phyloP scores from a whole-genome alignment of 2,329 filamentous ascomycete genomes.

The Pyricularia pennisetigena region DNA sequence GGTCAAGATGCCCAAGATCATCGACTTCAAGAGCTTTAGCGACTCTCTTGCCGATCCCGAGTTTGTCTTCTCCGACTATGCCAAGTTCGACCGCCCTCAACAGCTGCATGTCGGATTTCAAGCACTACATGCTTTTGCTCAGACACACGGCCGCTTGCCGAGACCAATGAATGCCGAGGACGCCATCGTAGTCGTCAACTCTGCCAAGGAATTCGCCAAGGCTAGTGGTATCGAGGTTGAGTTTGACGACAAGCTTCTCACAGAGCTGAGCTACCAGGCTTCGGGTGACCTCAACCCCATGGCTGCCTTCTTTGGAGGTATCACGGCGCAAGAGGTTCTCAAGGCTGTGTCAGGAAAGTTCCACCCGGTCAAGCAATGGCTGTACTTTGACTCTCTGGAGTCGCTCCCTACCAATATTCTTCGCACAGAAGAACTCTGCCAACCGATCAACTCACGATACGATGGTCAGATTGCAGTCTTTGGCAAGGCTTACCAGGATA shows the following conservation, averaged over 20 bases:
- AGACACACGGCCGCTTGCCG: slow-evolving; percentile 66
- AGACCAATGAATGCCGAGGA: slow-evolving; percentile 78
- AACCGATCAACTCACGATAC: slow-evolving; percentile 76
- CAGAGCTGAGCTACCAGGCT: slow-evolving; percentile 90
- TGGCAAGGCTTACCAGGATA: slow-evolving; percentile 86
- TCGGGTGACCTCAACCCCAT: slow-evolving; percentile 84
- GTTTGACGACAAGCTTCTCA: slow-evolving; percentile 83
- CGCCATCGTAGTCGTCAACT: slow-evolving; percentile 65
- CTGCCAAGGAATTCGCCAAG: slow-evolving; percentile 64
- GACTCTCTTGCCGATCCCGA: slow-evolving; percentile 78
- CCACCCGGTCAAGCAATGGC: slow-evolving; percentile 86
- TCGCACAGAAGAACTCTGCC: slow-evolving; percentile 80
- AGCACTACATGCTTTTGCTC: slow-evolving; percentile 77
- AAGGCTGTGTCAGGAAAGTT: slow-evolving; percentile 98
- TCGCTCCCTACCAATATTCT: slow-evolving; percentile 68
- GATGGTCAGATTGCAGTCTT: slow-evolving; percentile 97
- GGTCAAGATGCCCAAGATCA: slow-evolving; percentile 95
- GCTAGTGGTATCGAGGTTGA: slow-evolving; percentile 73
- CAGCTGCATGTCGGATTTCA: slow-evolving; percentile 91
- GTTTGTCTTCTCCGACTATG: slow-evolving; percentile 86
- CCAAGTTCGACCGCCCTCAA: slow-evolving; percentile 91
- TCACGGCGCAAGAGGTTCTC: slow-evolving; percentile 87
- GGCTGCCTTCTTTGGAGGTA: slow-evolving; percentile 89
- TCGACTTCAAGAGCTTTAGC: slow-evolving; percentile 79
- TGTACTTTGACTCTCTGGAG: slow-evolving; percentile 98